phyloP scores from a whole-genome alignment of 352 stramenopile genomes.

The Phytopythium oedochilum region DNA sequence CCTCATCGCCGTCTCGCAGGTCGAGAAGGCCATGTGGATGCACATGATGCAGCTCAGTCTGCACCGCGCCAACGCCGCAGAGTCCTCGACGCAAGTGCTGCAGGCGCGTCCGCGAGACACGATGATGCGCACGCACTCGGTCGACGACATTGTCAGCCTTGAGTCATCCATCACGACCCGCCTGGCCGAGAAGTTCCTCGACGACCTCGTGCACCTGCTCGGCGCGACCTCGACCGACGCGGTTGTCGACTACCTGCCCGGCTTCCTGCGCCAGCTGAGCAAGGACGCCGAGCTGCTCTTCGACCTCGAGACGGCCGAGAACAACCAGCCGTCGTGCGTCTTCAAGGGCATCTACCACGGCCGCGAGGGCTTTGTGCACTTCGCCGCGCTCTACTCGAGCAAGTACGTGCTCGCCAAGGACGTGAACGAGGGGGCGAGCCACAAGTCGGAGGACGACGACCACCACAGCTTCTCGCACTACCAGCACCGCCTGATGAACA shows the following conservation, averaged over 20 bases:
- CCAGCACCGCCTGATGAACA: constrained; percentile 64
- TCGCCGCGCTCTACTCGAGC: constrained; percentile 70
- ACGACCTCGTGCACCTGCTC: constrained; percentile 55
- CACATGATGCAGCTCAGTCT: constrained; percentile 74
- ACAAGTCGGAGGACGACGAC: constrained; percentile 69
- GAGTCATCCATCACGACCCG: constrained; percentile 67
- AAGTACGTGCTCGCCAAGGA: constrained; percentile 72
- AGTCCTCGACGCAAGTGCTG: constrained; percentile 32
- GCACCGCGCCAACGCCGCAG: constrained; percentile 36
- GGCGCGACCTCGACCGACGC: constrained; percentile 28
- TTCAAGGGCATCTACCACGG: constrained; percentile 88
- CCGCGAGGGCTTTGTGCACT: constrained; percentile 83
- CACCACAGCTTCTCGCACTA: constrained; percentile 63
- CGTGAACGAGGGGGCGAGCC: constrained; percentile 34
- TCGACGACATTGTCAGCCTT: constrained; percentile 40
- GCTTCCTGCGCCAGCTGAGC: constrained; percentile 75
- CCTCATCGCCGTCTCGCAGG: constrained; percentile 65
- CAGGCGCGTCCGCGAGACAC: constrained; percentile 26
- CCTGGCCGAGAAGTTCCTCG: constrained; percentile 67
- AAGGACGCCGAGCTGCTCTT: constrained; percentile 85
- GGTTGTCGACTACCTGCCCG: constrained; percentile 51
- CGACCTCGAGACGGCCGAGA: constrained; percentile 76
- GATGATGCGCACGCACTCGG: constrained; percentile 23
- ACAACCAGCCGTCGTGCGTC: constrained; percentile 66
- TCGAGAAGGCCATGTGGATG: constrained; percentile 84